These are phyloP conservation scores for Coelastrella sp. DNA, from an alignment of 139 green algal species.

Conservation along the genomic window DNA sequence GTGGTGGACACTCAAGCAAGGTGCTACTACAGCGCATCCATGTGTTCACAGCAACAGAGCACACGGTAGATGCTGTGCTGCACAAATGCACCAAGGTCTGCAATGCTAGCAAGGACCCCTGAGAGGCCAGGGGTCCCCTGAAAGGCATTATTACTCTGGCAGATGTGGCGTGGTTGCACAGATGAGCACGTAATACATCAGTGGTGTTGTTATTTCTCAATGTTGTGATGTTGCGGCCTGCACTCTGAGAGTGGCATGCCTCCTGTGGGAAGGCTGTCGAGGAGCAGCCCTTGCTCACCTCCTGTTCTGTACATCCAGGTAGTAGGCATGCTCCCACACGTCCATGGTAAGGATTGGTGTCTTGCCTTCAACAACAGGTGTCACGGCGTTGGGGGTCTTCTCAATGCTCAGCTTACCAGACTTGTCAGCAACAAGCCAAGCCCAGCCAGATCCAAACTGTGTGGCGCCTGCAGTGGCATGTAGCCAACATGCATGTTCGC, in stretches of 20 bases:
- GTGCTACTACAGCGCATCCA: neutral
- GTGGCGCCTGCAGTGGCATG: conserved; percentile 63
- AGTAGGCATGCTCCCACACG: conserved; percentile 93
- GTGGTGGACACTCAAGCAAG: neutral
- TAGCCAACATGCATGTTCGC: neutral
- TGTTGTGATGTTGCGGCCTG: too few species aligned
- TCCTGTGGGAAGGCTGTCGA: neutral
- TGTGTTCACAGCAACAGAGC: neutral
- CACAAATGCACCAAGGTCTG: neutral
- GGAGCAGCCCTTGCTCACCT: neutral
- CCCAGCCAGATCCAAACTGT: conserved; percentile 96
- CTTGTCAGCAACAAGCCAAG: conserved; percentile 87
- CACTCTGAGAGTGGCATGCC: too few species aligned
- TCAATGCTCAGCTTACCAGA: conserved; percentile 87
- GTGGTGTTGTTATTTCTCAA: too few species aligned
- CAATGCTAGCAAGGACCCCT: too few species aligned
- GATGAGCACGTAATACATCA: too few species aligned
- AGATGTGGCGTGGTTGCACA: too few species aligned
- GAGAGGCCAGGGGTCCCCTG: too few species aligned
- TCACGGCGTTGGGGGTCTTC: conserved; percentile 96
- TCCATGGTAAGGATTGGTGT: conserved; percentile 93
- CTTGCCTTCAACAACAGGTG: conserved; percentile 80
- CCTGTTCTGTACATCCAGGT: conserved; percentile 79
- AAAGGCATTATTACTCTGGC: too few species aligned
- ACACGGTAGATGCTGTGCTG: neutral